phyloP scores from a whole-genome alignment of 2,329 filamentous ascomycete genomes.

The Lasiodiplodia theobromae region DNA sequence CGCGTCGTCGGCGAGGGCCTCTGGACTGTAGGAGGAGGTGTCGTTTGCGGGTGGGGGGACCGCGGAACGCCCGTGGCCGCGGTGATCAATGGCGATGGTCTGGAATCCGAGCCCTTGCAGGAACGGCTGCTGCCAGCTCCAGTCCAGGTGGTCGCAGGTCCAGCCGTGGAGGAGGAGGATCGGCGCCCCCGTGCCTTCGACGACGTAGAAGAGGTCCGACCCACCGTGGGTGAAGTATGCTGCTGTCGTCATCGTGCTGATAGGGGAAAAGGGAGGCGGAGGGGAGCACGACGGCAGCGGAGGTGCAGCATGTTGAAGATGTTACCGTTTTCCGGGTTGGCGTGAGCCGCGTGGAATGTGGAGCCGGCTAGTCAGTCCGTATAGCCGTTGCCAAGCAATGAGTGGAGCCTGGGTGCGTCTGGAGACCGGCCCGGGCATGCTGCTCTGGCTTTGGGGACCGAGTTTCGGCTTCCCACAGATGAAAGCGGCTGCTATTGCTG shows the following conservation, averaged over 20 bases:
- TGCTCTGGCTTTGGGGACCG: too few relatives aligned
- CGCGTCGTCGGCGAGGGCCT: slow-evolving; percentile 31
- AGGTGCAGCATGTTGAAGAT: not conserved
- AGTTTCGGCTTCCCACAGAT: not conserved
- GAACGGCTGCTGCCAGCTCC: slow-evolving; percentile 35
- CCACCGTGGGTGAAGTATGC: slow-evolving; percentile 28
- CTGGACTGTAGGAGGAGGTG: slow-evolving; percentile 32
- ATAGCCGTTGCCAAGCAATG: not conserved
- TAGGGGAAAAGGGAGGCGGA: not conserved
- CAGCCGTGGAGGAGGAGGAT: slow-evolving; percentile 77
- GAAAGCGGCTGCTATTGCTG: not conserved
- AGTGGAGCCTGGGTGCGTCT: not conserved
- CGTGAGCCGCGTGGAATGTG: slow-evolving; percentile 1
- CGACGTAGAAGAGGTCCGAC: slow-evolving; percentile 48
- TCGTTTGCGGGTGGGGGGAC: slow-evolving; percentile 21
- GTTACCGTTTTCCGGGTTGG: not conserved
- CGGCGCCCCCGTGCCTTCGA: slow-evolving; percentile 66
- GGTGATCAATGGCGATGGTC: slow-evolving; percentile 36
- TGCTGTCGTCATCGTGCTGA: not conserved
- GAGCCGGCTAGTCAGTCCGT: slow-evolving; percentile 17
- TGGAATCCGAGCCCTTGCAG: slow-evolving; percentile 31
- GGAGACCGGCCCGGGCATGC: not conserved
- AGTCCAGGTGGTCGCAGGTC: slow-evolving; percentile 44
- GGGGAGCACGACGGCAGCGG: not conserved
- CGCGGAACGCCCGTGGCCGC: slow-evolving; percentile 36